Evolutionary conservation across 2,329 filamentous ascomycete species (phyloP).

Genomic region (Trichoderma cornu-damae): DNA sequence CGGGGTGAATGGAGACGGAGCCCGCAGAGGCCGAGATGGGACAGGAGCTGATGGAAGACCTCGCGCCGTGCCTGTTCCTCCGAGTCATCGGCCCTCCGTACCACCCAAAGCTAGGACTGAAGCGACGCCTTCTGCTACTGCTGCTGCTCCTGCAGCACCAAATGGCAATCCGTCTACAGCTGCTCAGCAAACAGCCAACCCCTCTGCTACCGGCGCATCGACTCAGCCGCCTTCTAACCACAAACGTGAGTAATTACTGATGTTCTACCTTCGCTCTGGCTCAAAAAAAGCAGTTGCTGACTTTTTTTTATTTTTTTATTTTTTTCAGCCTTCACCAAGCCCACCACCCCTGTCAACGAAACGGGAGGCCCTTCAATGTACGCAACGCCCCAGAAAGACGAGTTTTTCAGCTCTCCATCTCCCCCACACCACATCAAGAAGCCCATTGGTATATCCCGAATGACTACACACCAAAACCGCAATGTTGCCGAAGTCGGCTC

Average conservation of each 20-base stretch:
- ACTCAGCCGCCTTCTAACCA: neutral
- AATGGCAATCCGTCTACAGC: neutral
- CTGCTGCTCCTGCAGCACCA: neutral
- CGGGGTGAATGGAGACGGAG: conserved; percentile 6
- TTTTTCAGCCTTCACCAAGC: conserved; percentile 9
- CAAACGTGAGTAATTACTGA: conserved; percentile 7
- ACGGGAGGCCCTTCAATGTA: conserved; percentile 44
- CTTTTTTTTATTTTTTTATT: too few species aligned
- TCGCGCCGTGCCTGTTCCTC: neutral
- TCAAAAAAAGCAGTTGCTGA: too few species aligned
- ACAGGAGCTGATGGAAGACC: neutral
- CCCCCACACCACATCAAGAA: conserved; percentile 11
- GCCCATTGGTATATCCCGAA: conserved; percentile 5
- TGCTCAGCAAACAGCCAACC: neutral
- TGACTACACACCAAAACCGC: neutral
- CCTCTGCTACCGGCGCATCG: neutral
- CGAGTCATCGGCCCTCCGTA: conserved; percentile 8
- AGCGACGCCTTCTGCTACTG: neutral
- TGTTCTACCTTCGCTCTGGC: too few species aligned
- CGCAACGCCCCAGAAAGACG: conserved; percentile 29
- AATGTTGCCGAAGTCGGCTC: conserved; percentile 19
- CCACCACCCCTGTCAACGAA: conserved; percentile 1
- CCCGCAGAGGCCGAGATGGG: neutral
- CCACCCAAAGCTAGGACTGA: conserved; percentile 15
- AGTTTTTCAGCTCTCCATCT: conserved; percentile 12